These are phyloP conservation scores for Candida pseudoglaebosa DNA, from an alignment of 805 yeast genomes.

Conservation along the genomic window DNA sequence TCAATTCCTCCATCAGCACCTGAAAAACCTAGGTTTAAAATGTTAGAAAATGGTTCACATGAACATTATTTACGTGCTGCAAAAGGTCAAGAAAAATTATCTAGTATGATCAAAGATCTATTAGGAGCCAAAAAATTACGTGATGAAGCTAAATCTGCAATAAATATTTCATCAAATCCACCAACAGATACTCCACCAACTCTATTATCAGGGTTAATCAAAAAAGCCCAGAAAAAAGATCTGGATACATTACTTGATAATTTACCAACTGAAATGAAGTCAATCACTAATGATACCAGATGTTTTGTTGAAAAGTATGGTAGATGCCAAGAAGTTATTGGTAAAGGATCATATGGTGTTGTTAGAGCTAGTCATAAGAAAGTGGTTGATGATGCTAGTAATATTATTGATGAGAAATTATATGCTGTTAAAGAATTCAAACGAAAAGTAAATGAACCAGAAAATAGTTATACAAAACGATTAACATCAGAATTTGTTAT, in stretches of 20 bases:
- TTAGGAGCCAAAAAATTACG: slow-evolving; percentile 70
- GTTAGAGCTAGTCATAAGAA: slow-evolving; percentile 84
- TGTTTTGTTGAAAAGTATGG: slow-evolving; percentile 89
- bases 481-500: slow-evolving; percentile 81
- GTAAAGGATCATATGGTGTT: slow-evolving; percentile 91
- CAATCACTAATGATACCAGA: slow-evolving; percentile 28
- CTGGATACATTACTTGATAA: not conserved
- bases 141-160: slow-evolving; percentile 69
- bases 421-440: slow-evolving; percentile 89
- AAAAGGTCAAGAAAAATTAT: slow-evolving; percentile 71
- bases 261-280: slow-evolving; percentile 3
- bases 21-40: slow-evolving; percentile 43
- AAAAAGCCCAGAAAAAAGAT: slow-evolving; percentile 15
- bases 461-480: slow-evolving; percentile 64
- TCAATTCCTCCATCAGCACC: not conserved
- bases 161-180: slow-evolving; percentile 38
- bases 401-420: slow-evolving; percentile 41
- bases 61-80: slow-evolving; percentile 75
- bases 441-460: slow-evolving; percentile 55
- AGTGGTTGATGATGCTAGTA: slow-evolving; percentile 14
- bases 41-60: slow-evolving; percentile 69
- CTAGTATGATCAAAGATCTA: slow-evolving; percentile 70
- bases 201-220: slow-evolving; percentile 61
- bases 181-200: slow-evolving; percentile 54
- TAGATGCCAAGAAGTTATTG: slow-evolving; percentile 89